Conservation (phyloP, 306 rosid species). For the Spatholobus suberectus region DNA sequence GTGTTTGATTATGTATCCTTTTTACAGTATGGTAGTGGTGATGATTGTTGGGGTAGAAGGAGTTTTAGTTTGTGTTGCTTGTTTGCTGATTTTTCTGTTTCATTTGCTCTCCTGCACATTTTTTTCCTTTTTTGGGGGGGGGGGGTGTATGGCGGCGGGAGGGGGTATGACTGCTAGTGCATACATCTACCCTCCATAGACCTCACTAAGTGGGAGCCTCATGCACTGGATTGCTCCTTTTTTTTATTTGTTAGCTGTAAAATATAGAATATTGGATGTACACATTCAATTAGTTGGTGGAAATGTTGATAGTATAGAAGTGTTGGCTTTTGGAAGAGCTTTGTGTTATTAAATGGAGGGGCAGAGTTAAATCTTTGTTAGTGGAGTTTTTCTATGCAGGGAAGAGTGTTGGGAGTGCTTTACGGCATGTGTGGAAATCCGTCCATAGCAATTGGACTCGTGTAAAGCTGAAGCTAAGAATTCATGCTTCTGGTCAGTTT, state of each 20-base stretch:
- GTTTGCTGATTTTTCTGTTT: not conserved
- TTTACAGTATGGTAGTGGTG: not conserved
- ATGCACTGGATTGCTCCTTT: not conserved
- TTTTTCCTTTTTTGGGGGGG: no score
- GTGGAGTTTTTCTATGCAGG: conserved; percentile 4
- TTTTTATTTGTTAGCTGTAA: no score
- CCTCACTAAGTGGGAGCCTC: not conserved
- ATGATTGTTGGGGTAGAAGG: not conserved
- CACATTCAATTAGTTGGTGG: not conserved
- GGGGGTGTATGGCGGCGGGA: no score
- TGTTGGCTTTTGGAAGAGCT: not conserved
- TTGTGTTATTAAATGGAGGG: not conserved
- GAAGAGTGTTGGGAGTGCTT: not conserved
- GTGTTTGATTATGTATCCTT: not conserved
- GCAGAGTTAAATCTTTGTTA: not conserved
- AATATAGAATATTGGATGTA: not conserved
- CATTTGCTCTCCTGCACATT: not conserved
- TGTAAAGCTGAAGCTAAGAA: no score
- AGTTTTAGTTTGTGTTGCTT: not conserved
- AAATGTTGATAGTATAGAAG: not conserved
- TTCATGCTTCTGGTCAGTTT: no score
- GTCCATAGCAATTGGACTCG: no score
- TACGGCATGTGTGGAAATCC: no score
- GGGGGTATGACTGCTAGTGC: not conserved
- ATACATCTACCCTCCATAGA: not conserved